Base-by-base conservation (phyloP, 768 basidiomycete genomes). In the Mrakia frigida region DNA sequence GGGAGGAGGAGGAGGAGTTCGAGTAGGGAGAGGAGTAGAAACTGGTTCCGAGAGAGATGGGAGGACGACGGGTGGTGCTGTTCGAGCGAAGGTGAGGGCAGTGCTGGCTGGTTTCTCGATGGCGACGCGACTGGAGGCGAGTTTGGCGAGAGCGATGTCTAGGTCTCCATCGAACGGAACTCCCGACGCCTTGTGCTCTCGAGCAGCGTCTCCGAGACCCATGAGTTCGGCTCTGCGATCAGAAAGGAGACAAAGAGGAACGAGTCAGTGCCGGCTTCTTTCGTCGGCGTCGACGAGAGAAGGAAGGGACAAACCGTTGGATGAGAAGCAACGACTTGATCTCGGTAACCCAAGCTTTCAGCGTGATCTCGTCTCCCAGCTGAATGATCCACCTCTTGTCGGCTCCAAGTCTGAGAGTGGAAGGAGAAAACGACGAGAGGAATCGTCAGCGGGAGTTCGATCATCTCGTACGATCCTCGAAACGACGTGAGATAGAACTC, bases 291-390 rank as follows among this genome's bases (percentile, higher is more conserved):
- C 39, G 37, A 68, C 3, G 9, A 13, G 21, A 68, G 25, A 23
- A 39, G 35, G 65, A 23, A 39, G 61, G 23, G 21, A 65, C 65
- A 18, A 9, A 68, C 65, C 65, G 65, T 68, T 68, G 65, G 31
- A 68, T 68, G 65, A 68, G 65, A 18, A 68, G 65, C 0, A 68
- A 10, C 21, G 65, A 68, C 65, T 68, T 68, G 65, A 68, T 68
- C 37, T 68, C 65, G 65, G 65, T n/a, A 21, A 68, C 35, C 65
- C 65, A 68, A 18, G 35, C 37, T 39, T 39, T 39, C 65, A 68
- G 7, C 10, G 65, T 68, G 65, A 41, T 39, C 25, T 68, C 65
- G 37, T 68, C 65, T 25, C 18, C 39, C 39, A 68, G 35, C 35
- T 37, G 18, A 10, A 68, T 37, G 39, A 68, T 39, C 65, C 65